Percentiles rank a stretch among this genome's conserved stretches.
Conservation (phyloP, 208 protist genomes). For the Blechomonas ayalai region DNA sequence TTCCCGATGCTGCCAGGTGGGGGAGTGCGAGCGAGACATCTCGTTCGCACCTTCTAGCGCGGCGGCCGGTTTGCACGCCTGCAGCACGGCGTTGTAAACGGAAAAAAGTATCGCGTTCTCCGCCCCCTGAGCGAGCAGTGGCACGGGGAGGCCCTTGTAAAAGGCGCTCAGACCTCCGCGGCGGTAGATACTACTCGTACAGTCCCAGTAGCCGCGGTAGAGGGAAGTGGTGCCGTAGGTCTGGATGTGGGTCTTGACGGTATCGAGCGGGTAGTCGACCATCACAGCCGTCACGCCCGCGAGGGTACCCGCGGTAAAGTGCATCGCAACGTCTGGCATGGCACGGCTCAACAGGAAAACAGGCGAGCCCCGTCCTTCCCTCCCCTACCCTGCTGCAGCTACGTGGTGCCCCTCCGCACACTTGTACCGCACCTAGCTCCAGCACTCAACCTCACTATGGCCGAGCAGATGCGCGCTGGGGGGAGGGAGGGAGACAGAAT, state of each 20-base stretch:
- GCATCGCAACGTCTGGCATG: conserved; percentile 6
- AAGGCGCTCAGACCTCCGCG: conserved; percentile 69
- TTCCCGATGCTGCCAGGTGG: background rate
- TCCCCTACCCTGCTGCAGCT: too few species aligned
- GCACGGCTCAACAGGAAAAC: too few species aligned
- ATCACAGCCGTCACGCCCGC: conserved; percentile 55
- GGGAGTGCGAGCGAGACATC: too few species aligned
- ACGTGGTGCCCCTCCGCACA: too few species aligned
- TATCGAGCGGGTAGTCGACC: conserved; percentile 88
- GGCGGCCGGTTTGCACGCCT: conserved; percentile 2
- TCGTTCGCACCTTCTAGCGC: background rate
- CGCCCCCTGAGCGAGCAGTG: conserved; percentile 33
- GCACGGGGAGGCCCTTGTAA: conserved; percentile 66
- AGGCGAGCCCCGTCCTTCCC: too few species aligned
- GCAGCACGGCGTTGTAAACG: conserved; percentile 24
- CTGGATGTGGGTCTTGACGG: conserved; percentile 85
- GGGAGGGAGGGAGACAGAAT: too few species aligned
- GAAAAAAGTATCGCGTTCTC: conserved; percentile 54
- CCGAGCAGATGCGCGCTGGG: too few species aligned
- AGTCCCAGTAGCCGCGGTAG: conserved; percentile 57
- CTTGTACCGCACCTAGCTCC: too few species aligned
- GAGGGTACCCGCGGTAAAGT: conserved; percentile 61
- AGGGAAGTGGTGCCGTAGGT: conserved; percentile 16
- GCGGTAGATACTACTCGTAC: conserved; percentile 23
- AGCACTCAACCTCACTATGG: too few species aligned